Conservation (phyloP, 345 rosid species). For the Mallotus nudiflorus region DNA sequence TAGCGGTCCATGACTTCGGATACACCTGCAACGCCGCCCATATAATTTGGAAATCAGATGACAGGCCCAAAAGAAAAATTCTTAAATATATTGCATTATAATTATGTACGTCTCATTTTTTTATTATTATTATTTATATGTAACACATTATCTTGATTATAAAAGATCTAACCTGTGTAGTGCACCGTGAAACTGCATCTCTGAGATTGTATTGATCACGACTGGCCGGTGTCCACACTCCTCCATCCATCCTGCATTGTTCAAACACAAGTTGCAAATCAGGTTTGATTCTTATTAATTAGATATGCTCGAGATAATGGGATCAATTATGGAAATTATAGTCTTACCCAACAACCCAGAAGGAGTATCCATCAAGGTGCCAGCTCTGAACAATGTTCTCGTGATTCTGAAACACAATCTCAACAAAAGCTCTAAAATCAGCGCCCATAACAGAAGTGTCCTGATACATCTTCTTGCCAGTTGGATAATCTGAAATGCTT, state of each 20-base stretch:
- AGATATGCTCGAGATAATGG: not conserved
- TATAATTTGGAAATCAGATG: too few species aligned
- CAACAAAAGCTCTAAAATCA: slow-evolving; percentile 56
- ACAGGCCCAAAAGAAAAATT: too few species aligned
- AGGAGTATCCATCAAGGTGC: slow-evolving; percentile 78
- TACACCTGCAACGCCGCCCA: slow-evolving; percentile 32
- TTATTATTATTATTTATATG: too few species aligned
- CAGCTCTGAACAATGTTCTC: slow-evolving; percentile 76
- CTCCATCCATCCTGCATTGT: slow-evolving; percentile 67
- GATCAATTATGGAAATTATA: not conserved
- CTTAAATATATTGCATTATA: too few species aligned
- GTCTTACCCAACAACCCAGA: slow-evolving; percentile 91
- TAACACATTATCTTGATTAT: too few species aligned
- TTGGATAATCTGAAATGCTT: slow-evolving; percentile 57
- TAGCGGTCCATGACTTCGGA: slow-evolving; percentile 45
- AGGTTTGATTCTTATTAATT: too few species aligned
- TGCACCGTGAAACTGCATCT: slow-evolving; percentile 77
- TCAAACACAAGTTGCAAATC: not conserved
- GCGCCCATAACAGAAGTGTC: slow-evolving; percentile 85
- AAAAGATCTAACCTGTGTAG: slow-evolving; percentile 21
- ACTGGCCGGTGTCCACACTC: slow-evolving; percentile 62
- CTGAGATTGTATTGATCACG: slow-evolving; percentile 69
- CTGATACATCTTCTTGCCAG: slow-evolving; percentile 35
- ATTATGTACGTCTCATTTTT: too few species aligned
- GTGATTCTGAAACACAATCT: slow-evolving; percentile 73